phyloP scores from a whole-genome alignment of 2,329 filamentous ascomycete species.

The Lasiodiplodia theobromae region DNA sequence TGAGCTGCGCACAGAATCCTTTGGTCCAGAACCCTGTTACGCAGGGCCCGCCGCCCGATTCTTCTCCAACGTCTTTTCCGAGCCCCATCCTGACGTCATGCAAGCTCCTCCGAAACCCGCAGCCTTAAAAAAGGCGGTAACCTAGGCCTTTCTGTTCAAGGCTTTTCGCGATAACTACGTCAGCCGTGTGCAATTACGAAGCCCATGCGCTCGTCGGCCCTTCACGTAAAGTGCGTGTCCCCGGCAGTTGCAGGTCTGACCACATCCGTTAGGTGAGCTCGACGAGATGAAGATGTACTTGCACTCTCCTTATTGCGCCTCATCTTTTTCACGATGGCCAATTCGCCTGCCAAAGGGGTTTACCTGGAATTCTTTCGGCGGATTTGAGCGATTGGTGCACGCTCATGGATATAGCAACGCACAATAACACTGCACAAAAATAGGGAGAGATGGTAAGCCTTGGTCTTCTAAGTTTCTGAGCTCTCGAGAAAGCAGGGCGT shows the following conservation, averaged over 20 bases:
- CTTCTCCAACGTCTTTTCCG: not conserved
- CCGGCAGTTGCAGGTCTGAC: not conserved
- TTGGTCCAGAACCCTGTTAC: not conserved
- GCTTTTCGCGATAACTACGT: not conserved
- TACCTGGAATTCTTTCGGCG: not conserved
- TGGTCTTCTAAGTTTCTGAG: conserved; percentile 2
- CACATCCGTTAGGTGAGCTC: not conserved
- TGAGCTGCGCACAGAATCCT: not conserved
- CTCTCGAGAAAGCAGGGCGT: not conserved
- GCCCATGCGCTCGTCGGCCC: not conserved
- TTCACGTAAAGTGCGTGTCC: not conserved
- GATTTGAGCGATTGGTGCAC: conserved; percentile 1
- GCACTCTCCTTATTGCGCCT: not conserved
- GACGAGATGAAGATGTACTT: not conserved
- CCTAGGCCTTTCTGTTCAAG: not conserved
- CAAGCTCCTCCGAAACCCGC: not conserved
- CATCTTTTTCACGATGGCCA: not conserved
- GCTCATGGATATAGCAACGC: not conserved
- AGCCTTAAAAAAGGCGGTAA: conserved; percentile 14
- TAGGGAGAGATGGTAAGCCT: not conserved
- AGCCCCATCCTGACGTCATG: conserved; percentile 16
- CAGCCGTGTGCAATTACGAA: not conserved
- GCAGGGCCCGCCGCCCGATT: not conserved
- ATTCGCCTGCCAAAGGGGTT: too few relatives aligned
- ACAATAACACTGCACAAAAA: not conserved